These are phyloP conservation scores for Cadophora gregata DNA, from an alignment of 2,329 filamentous ascomycete species.

Conservation along the genomic window DNA sequence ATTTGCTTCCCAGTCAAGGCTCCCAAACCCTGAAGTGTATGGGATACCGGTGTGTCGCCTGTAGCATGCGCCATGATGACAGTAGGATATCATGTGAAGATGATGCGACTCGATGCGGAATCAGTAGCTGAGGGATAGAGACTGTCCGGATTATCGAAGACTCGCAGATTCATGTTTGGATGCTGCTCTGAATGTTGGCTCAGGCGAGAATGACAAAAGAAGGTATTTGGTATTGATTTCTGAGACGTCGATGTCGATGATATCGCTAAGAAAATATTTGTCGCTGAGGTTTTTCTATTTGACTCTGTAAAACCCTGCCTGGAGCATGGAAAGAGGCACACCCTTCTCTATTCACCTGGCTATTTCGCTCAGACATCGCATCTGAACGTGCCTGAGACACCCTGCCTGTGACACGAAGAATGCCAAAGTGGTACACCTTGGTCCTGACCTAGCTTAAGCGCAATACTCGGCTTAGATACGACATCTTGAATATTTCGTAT, in stretches of 20 bases:
- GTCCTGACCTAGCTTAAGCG: no score
- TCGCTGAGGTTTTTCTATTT: neutral
- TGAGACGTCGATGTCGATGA: neutral
- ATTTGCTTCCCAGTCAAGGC: neutral
- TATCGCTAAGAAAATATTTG: neutral
- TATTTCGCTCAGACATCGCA: neutral
- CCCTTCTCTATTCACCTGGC: neutral
- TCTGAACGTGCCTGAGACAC: neutral
- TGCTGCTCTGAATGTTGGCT: neutral
- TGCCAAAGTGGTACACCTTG: no score
- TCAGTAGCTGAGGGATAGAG: slow-evolving; percentile 51
- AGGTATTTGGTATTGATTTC: no score
- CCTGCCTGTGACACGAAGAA: neutral
- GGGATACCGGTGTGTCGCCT: neutral
- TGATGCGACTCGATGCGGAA: slow-evolving; percentile 86
- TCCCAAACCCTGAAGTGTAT: neutral
- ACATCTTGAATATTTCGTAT: no score
- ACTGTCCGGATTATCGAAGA: neutral
- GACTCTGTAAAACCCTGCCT: neutral
- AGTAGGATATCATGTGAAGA: neutral
- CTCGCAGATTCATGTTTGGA: no score
- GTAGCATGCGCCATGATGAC: neutral
- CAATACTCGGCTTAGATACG: no score
- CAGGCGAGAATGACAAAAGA: neutral
- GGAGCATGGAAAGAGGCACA: neutral